phyloP scores from a whole-genome alignment of 768 basidiomycete species.

The Suillus hirtellus region DNA sequence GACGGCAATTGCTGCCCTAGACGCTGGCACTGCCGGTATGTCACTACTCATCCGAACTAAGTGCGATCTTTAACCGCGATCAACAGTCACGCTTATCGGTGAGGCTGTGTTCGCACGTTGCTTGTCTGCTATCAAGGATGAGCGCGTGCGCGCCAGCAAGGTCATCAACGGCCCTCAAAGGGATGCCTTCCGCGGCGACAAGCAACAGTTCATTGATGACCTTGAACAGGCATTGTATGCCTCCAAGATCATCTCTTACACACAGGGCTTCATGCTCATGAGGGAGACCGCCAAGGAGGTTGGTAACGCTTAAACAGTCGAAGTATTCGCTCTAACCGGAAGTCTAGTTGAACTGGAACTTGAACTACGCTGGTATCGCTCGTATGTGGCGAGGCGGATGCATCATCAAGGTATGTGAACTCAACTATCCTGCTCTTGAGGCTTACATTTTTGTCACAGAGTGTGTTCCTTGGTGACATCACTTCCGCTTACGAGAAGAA shows the following conservation, averaged over 20 bases:
- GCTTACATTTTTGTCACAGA: constrained; percentile 40
- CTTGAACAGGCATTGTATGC: constrained; percentile 99
- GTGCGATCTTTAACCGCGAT: constrained; percentile 14
- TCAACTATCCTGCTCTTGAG: constrained; percentile 20
- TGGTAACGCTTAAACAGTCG: constrained; percentile 15
- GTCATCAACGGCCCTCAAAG: constrained; percentile 86
- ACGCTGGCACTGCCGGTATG: constrained; percentile 83
- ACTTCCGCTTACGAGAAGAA: constrained; percentile 88
- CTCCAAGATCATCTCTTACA: constrained; percentile 99
- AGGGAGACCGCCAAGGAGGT: constrained; percentile 95
- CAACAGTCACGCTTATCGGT: constrained; percentile 92
- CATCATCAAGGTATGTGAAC: constrained; percentile 82
- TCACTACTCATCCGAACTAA: constrained; percentile 16
- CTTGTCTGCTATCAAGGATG: constrained; percentile 94
- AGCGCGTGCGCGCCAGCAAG: constrained; percentile 93
- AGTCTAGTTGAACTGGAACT: constrained; percentile 72
- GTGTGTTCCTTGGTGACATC: constrained; percentile 94
- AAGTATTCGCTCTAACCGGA: constrained; percentile 11
- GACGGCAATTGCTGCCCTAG: constrained; percentile 97
- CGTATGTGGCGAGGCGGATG: constrained; percentile 99
- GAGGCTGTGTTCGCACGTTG: constrained; percentile 99
- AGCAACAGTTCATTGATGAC: constrained; percentile 98
- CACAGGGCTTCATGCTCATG: constrained; percentile 99
- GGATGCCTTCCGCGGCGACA: constrained; percentile 95
- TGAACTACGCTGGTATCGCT: constrained; percentile 98